Evolutionary conservation across 768 basidiomycete genomes (phyloP).

Genomic region (Trametes cubensis): DNA sequence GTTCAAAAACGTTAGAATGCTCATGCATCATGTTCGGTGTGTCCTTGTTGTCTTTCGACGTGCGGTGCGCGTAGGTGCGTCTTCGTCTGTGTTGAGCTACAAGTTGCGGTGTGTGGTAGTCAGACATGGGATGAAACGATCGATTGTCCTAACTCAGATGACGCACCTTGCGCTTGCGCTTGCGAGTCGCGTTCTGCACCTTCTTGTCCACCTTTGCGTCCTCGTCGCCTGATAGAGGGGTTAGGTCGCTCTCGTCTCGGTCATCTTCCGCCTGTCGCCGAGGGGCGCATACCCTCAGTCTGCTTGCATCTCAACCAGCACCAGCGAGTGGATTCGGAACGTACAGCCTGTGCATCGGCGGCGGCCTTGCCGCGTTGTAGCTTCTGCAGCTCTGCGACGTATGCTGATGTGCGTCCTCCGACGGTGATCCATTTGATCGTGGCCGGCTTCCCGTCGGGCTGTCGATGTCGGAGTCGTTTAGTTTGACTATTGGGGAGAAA

Average conservation of each 20-base stretch:
- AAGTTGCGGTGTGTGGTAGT: not conserved
- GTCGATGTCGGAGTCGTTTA: not conserved
- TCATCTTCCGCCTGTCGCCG: slow-evolving; percentile 8
- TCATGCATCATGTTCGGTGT: not conserved
- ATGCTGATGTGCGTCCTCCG: slow-evolving; percentile 77
- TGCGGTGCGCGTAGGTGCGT: not conserved
- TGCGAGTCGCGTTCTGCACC: slow-evolving; percentile 21
- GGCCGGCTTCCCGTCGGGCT: slow-evolving; percentile 73
- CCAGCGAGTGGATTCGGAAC: not conserved
- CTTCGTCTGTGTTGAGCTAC: slow-evolving; percentile 7
- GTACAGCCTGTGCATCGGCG: not conserved
- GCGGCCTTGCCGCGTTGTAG: slow-evolving; percentile 16
- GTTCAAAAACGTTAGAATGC: not conserved
- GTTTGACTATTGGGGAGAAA: not conserved
- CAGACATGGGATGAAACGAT: no score
- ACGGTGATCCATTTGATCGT: slow-evolving; percentile 77
- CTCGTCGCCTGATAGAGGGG: slow-evolving; percentile 29
- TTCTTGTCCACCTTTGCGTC: slow-evolving; percentile 19
- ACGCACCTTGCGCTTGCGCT: slow-evolving; percentile 28
- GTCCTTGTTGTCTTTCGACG: not conserved
- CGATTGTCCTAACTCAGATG: no score
- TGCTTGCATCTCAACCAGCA: no score
- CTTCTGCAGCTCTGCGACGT: slow-evolving; percentile 63
- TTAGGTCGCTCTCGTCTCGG: slow-evolving; percentile 30
- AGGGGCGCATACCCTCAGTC: not conserved